Evolutionary conservation across 306 rosid genomes (phyloP).

Genomic region (Abrus pulchellus): DNA sequence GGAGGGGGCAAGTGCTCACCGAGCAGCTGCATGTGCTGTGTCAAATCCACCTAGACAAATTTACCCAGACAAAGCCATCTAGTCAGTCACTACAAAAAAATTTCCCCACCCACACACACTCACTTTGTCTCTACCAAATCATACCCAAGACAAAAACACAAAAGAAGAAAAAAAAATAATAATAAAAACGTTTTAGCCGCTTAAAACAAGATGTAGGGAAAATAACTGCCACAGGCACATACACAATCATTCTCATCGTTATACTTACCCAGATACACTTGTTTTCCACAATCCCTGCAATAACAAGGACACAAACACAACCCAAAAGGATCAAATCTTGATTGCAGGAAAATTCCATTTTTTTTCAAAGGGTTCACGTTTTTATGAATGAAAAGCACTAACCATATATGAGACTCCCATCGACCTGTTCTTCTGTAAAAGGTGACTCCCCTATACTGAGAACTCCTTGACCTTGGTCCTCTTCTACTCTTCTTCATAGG

Average conservation of each 20-base stretch:
- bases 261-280: constrained; percentile 96
- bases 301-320: constrained; percentile 30
- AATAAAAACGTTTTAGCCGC: constrained; percentile 14
- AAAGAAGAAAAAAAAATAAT: not conserved
- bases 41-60: constrained; percentile 95
- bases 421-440: constrained; percentile 99
- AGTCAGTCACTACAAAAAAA: constrained; percentile 50
- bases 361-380: not conserved
- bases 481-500: constrained; percentile 95
- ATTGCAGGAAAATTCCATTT: not conserved
- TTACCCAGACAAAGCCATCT: constrained; percentile 57
- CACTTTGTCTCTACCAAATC: constrained; percentile 49
- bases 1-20: constrained; percentile 61
- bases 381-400: constrained; percentile 37
- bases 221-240: constrained; percentile 27
- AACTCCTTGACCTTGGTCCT: constrained; percentile 96
- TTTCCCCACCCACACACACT: constrained; percentile 32
- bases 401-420: constrained; percentile 99
- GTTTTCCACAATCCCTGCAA: constrained; percentile 98
- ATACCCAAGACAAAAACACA: constrained; percentile 27
- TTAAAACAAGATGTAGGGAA: constrained; percentile 27
- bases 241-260: constrained; percentile 9
- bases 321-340: constrained; percentile 33
- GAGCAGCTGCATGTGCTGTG: constrained; percentile 99
- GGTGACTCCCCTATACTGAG: constrained; percentile 97